Evolutionary conservation across 257 asterid genomes (phyloP), one percentile per base, ranked within the genome.

Genomic region (Solanum medicagineum): DNA sequence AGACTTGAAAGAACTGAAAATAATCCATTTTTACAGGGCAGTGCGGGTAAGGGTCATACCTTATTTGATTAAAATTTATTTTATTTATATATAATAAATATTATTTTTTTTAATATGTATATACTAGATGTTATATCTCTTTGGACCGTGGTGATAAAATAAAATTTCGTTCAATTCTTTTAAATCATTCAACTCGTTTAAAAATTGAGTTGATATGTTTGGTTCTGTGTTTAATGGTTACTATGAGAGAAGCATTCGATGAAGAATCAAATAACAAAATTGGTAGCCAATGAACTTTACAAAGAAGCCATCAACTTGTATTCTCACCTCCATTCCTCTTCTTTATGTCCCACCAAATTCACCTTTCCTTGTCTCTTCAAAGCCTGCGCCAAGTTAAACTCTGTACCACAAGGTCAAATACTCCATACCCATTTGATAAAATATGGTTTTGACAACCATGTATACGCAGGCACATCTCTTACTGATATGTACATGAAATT

Each of bases 321-420:
- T 88, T 66, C 94, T 10, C 91, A 87, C 7, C 90, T 88, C 90
- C 94, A 91, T 84, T 84, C 87, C 51, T 88, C 96, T 14, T 80
- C 84, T 13, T 40, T 90, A 19, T 84, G 86, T 65, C 95, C 93
- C 62, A 80, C 91, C 20, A 90, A 93, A 65, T 93, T 92, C 92
- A 91, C 97, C 66, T 94, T 94, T 71, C 99, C 98, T 56, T 89
- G 89, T 85, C 91, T 96, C 88, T 95, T 95, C 92, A 95, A 95
- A 87, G 96, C 98, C 47, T 96, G 98, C 86, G 91, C 93, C 81
- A 90, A 91, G 70, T 91, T 95, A 70, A 89, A 83, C 49, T 90
- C 91, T 10, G 56, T 86, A 36, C 83, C 90, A 81, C 90, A 89
- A 86, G 94, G 92, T 83, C 92, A 89, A 84, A 92, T 90, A 90